phyloP scores from a whole-genome alignment of 306 rosid species.

The Cicer yamashitae region DNA sequence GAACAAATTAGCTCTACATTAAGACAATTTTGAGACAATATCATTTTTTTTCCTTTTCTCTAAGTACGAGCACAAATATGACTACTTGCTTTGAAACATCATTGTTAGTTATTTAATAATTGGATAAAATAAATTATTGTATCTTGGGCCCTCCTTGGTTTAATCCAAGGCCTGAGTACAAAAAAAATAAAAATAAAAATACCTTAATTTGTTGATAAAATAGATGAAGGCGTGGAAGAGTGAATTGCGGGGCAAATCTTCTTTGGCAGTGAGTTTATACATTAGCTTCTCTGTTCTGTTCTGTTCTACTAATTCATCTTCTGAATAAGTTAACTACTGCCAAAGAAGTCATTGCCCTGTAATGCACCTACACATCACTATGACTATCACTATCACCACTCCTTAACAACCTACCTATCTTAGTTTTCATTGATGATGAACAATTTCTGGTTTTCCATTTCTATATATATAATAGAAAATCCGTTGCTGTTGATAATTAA shows the following conservation, averaged over 20 bases:
- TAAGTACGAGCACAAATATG: too few species aligned
- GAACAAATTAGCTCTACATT: too few species aligned
- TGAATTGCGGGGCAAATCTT: conserved; percentile 79
- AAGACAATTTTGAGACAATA: too few species aligned
- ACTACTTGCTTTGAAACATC: too few species aligned
- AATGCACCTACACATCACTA: conserved; percentile 53
- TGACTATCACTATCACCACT: not conserved
- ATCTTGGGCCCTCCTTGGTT: too few species aligned
- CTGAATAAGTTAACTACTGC: conserved; percentile 44
- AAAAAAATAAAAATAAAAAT: not conserved
- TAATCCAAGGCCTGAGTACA: too few species aligned
- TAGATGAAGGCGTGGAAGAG: conserved; percentile 19
- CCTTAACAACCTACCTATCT: not conserved
- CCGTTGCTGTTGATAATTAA: conserved; percentile 38
- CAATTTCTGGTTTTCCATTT: not conserved
- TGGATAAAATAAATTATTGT: too few species aligned
- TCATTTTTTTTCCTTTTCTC: too few species aligned
- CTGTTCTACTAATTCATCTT: not conserved
- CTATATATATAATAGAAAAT: conserved; percentile 40
- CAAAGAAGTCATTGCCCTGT: conserved; percentile 70
- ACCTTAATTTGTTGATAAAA: not conserved
- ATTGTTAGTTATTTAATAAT: too few species aligned
- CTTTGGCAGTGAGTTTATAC: conserved; percentile 64
- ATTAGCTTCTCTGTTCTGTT: not conserved
- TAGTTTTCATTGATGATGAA: conserved; percentile 20